Evolutionary conservation across 1,284 basidiomycete species (phyloP), one percentile per base, ranked within the genome.

Genomic region (Omphalotus olearius): DNA sequence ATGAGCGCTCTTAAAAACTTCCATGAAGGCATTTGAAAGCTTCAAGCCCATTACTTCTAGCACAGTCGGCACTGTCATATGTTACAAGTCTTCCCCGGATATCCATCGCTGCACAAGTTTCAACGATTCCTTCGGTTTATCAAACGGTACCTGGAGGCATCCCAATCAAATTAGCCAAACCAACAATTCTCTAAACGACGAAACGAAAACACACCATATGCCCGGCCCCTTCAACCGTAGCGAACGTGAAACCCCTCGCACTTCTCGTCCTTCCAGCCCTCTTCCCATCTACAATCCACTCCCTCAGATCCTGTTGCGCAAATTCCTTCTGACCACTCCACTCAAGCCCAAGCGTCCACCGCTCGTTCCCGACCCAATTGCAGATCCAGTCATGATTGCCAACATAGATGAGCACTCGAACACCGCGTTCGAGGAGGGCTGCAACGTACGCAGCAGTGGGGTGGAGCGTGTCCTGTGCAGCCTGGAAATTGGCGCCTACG

Each of bases 381-480:
- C 87, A 90, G 55, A 87, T 83, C 73, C 77, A 88, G 64, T 90
- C 88, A 52, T 82, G 79, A 2, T 74, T 76, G 1, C 88, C 88
- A 3, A 83, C 85, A 59, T 91, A 91, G 54, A 91, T 80, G 14
- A 94, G 75, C 3, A 85, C 82, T 6, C 78, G 71, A 23, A 94
- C 71, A 1, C 81, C 83, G 23, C 88, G 79, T 62, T 93, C 90
- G 17, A 93, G 78, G 30, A 94, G 75, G 1, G 74, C 82, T 1
- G 79, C 75, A 51, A 92, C 73, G 61, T 92, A 83, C 40, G 76
- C 66, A 58, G 71, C 66, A 0, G 75, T 76, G 2, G 68, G 62
- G 54, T 75, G 76, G 39, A 68, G 60, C 10, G 52, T 43, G 58
- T 85, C 83, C 36, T 68, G 62, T 10, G 67, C 57, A 0, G 20